A percentile compares a stretch with the other conserved stretches of the same genome.
phyloP scores from a whole-genome alignment of 495 filamentous ascomycete genomes.

The Entonaema liquescens region DNA sequence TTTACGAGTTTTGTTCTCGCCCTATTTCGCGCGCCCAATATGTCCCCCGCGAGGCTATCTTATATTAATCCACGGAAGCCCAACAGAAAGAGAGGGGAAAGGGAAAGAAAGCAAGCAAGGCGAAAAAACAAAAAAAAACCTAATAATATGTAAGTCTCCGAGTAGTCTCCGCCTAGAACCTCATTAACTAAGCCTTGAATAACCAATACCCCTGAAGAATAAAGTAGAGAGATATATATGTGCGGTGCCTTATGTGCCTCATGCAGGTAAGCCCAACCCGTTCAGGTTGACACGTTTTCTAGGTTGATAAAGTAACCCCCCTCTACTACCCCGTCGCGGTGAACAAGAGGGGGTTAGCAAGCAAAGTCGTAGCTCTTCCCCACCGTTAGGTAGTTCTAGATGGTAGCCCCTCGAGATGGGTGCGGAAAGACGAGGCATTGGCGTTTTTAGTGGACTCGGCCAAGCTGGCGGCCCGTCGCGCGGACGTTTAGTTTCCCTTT shows the following conservation, averaged over 20 bases:
- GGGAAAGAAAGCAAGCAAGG: not conserved
- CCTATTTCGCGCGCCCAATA: not conserved
- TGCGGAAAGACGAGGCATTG: slow-evolving; percentile 2
- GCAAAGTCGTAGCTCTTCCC: not conserved
- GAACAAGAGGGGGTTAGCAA: not conserved
- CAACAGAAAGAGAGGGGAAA: not conserved
- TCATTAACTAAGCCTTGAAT: slow-evolving; percentile 2
- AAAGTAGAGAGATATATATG: too few species aligned
- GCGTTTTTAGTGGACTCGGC: not conserved
- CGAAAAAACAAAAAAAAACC: not conserved
- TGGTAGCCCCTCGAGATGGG: not conserved
- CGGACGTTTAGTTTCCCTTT: not conserved
- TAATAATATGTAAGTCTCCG: not conserved
- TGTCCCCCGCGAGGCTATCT: not conserved
- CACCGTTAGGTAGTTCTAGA: slow-evolving; percentile 1
- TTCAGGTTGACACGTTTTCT: slow-evolving; percentile 35
- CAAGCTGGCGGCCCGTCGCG: slow-evolving; percentile 4
- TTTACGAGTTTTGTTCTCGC: not conserved
- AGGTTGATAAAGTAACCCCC: slow-evolving; percentile 26
- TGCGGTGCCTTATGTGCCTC: slow-evolving; percentile 5
- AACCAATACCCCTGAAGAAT: slow-evolving; percentile 13
- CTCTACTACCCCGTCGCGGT: slow-evolving; percentile 6
- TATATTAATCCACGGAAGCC: slow-evolving; percentile 2
- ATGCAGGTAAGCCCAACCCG: slow-evolving; percentile 39
- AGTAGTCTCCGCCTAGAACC: slow-evolving; percentile 1